These are phyloP conservation scores for Talaromyces sp. DNA, from an alignment of 2,329 filamentous ascomycete species.

Conservation along the genomic window DNA sequence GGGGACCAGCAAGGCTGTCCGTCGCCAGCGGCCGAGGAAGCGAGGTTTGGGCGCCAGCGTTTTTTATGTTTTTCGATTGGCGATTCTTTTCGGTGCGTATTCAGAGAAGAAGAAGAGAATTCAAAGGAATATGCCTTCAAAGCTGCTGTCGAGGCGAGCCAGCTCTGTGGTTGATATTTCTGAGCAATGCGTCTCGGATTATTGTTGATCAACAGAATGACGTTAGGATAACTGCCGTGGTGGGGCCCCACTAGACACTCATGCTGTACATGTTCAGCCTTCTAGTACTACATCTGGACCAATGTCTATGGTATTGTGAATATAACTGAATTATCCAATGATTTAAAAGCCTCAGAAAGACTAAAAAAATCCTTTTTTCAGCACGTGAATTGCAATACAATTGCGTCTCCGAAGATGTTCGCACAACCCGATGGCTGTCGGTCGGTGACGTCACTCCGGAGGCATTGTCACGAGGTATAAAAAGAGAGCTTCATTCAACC, in stretches of 20 bases:
- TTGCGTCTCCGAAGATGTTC: too few relatives aligned
- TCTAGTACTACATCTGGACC: too few relatives aligned
- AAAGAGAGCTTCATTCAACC: too few relatives aligned
- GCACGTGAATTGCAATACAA: background rate
- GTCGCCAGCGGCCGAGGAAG: constrained; percentile 12
- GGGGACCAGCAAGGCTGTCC: constrained; percentile 6
- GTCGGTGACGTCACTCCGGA: too few relatives aligned
- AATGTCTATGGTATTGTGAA: too few relatives aligned
- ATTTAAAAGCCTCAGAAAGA: too few relatives aligned
- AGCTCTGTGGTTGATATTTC: background rate
- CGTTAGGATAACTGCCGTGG: background rate
- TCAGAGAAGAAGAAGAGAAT: background rate
- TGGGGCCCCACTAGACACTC: background rate
- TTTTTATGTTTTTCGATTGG: background rate
- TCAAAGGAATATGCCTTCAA: background rate
- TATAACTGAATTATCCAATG: too few relatives aligned
- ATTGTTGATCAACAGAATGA: background rate
- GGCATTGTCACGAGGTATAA: too few relatives aligned
- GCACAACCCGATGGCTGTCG: too few relatives aligned
- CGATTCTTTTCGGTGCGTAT: background rate
- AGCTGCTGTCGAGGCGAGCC: background rate
- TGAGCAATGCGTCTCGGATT: background rate
- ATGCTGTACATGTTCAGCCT: too few relatives aligned
- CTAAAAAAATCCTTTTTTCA: too few relatives aligned
- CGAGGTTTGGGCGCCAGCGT: constrained; percentile 10